Conservation (phyloP, 2,329 filamentous ascomycete species). For the Aphanoascus verrucosus region DNA sequence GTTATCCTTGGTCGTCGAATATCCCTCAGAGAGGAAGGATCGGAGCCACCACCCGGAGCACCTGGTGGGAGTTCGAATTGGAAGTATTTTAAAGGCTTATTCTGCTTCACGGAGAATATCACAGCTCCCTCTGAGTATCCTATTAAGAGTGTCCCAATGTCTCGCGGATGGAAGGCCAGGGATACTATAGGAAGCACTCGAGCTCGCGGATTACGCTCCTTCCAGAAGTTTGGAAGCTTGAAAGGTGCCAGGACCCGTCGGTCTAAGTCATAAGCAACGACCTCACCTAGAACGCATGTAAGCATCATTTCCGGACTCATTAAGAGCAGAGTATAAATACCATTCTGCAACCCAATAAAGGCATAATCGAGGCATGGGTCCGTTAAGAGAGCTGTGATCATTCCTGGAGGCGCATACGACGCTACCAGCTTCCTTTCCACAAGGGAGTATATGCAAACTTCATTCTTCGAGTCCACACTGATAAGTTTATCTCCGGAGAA, state of each 20-base stretch:
- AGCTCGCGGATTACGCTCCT: slow-evolving; percentile 56
- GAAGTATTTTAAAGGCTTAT: slow-evolving; percentile 65
- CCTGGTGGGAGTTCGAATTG: slow-evolving; percentile 72
- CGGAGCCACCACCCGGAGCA: slow-evolving; percentile 66
- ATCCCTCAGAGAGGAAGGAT: slow-evolving; percentile 51
- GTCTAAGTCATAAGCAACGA: slow-evolving; percentile 89
- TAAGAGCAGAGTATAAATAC: slow-evolving; percentile 21
- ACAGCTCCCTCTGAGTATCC: slow-evolving; percentile 84
- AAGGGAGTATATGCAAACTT: slow-evolving; percentile 73
- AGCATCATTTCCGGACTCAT: neutral
- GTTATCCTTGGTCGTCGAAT: slow-evolving; percentile 62
- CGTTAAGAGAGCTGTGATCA: slow-evolving; percentile 61
- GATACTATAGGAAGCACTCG: slow-evolving; percentile 58
- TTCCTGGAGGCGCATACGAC: slow-evolving; percentile 64
- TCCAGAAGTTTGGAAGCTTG: slow-evolving; percentile 79
- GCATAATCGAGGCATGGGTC: slow-evolving; percentile 92
- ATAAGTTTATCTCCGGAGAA: slow-evolving; percentile 81
- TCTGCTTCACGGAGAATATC: slow-evolving; percentile 91
- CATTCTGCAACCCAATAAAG: slow-evolving; percentile 69
- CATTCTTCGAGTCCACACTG: slow-evolving; percentile 74
- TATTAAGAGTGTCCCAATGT: slow-evolving; percentile 82
- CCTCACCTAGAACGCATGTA: slow-evolving; percentile 46
- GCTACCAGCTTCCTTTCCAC: slow-evolving; percentile 56
- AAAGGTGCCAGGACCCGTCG: slow-evolving; percentile 65
- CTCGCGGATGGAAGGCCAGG: slow-evolving; percentile 76